These are phyloP conservation scores for Apocynum venetum DNA, from an alignment of 257 asterid genomes.

Conservation along the genomic window DNA sequence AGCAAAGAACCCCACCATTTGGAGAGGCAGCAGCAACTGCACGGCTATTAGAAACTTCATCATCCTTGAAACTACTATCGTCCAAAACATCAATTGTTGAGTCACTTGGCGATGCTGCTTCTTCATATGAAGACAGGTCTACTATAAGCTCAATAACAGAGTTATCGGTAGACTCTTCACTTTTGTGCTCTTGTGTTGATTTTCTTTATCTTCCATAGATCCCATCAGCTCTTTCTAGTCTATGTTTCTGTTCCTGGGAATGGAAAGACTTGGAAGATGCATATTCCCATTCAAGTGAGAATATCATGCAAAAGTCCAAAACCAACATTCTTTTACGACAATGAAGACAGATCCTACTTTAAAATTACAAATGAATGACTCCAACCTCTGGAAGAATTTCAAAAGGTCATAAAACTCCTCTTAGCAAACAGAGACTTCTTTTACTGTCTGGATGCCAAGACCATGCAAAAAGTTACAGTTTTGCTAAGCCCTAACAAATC, in stretches of 20 bases:
- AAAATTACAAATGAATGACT: background rate
- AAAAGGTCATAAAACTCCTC: background rate
- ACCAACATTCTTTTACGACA: background rate
- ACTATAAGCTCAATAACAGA: background rate
- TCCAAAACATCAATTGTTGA: background rate
- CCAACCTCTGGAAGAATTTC: background rate
- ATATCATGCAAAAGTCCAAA: background rate
- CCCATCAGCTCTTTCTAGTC: background rate
- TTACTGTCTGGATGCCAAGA: background rate
- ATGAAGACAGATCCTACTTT: background rate
- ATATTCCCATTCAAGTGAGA: slow-evolving; percentile 2
- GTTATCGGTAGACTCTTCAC: background rate
- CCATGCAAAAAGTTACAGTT: background rate
- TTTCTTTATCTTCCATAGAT: slow-evolving; percentile 4
- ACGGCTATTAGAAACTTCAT: background rate
- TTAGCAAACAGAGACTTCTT: background rate
- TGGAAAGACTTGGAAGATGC: background rate
- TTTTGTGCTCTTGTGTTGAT: background rate
- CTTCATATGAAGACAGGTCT: background rate
- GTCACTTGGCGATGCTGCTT: background rate
- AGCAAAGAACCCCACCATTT: slow-evolving; percentile 3
- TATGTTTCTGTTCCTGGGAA: background rate
- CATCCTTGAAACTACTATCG: background rate
- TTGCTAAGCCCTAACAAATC: background rate
- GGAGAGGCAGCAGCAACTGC: background rate